Conservation (phyloP, 495 filamentous ascomycete species). For the Letharia columbiana region DNA sequence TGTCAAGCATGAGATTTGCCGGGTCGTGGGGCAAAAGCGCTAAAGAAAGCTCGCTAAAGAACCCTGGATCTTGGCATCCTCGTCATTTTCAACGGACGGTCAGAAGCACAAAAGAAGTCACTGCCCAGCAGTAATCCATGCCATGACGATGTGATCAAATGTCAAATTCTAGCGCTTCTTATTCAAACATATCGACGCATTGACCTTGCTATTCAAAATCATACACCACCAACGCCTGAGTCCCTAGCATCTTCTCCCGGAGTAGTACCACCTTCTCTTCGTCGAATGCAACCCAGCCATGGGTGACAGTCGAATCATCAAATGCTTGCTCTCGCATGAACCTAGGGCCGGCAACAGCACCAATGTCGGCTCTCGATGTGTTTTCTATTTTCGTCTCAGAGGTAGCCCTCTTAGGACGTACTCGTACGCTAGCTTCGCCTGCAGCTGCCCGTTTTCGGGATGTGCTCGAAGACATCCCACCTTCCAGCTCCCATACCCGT, state of each 20-base stretch:
- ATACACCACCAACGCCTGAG: constrained; percentile 74
- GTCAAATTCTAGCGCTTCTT: not conserved
- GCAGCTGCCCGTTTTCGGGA: constrained; percentile 31
- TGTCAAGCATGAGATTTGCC: constrained; percentile 7
- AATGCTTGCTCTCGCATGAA: constrained; percentile 19
- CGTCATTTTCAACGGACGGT: not conserved
- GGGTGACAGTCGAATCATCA: constrained; percentile 35
- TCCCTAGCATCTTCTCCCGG: constrained; percentile 56
- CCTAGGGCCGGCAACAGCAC: constrained; percentile 14
- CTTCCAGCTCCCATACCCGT: constrained; percentile 90
- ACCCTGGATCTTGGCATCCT: not conserved
- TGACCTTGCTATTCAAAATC: constrained; percentile 64
- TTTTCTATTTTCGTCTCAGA: not conserved
- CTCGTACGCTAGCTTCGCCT: constrained; percentile 47
- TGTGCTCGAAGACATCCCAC: constrained; percentile 45
- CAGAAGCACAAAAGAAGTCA: not conserved
- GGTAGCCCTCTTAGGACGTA: constrained; percentile 35
- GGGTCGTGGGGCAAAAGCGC: constrained; percentile 16
- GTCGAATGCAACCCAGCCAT: constrained; percentile 80
- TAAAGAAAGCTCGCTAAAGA: constrained; percentile 14
- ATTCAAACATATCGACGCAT: not conserved
- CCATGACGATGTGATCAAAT: not conserved
- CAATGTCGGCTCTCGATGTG: constrained; percentile 9
- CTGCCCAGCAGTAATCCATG: not conserved
- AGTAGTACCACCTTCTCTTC: constrained; percentile 87